Evolutionary conservation across 2,329 filamentous ascomycete species (phyloP).

Genomic region (Aspergillus pseudoterreus): DNA sequence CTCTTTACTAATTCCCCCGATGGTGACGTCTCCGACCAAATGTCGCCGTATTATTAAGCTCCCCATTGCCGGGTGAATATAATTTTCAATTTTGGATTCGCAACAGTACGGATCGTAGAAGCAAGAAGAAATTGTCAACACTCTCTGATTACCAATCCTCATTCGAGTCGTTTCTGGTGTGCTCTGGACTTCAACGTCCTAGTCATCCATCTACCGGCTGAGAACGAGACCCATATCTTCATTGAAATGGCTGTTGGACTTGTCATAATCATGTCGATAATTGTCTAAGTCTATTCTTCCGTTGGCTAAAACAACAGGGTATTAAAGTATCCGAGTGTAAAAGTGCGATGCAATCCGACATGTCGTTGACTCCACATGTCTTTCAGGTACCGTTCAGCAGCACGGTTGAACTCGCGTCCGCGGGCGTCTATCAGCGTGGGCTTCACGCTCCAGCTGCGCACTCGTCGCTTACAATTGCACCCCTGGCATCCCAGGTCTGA

Average conservation of each 20-base stretch:
- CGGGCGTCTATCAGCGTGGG: constrained; percentile 25
- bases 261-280: neutral
- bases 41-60: too few species aligned
- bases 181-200: too few species aligned
- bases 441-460: constrained; percentile 27
- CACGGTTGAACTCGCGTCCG: constrained; percentile 21
- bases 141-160: too few species aligned
- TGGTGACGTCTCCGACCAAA: too few species aligned
- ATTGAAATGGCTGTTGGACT: neutral
- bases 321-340: constrained; percentile 17
- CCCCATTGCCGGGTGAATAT: too few species aligned
- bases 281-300: neutral
- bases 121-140: too few species aligned
- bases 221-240: too few species aligned
- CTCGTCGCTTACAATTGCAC: constrained; percentile 23
- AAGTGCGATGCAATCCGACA: constrained; percentile 20
- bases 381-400: constrained; percentile 24
- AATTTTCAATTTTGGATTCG: too few species aligned
- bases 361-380: constrained; percentile 27
- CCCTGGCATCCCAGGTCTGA: constrained; percentile 19
- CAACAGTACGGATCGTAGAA: too few species aligned
- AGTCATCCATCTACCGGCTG: too few species aligned
- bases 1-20: too few species aligned
- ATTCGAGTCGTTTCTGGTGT: too few species aligned
- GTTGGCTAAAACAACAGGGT: constrained; percentile 11